Base-by-base conservation (phyloP, 768 basidiomycete genomes). In the Leccinum obscurum region DNA sequence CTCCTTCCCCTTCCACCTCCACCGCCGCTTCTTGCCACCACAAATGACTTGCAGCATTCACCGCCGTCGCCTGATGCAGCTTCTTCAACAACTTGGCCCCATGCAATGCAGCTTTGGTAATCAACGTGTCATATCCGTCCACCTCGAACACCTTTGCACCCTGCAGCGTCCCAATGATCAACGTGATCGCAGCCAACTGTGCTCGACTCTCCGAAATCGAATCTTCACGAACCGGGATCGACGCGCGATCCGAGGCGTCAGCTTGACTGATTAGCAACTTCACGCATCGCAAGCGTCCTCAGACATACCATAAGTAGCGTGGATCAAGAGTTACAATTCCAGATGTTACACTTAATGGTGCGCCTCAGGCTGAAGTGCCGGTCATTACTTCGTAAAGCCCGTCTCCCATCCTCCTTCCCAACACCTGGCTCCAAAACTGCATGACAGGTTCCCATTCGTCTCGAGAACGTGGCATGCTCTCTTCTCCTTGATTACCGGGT, bases 381-480 rank as follows among this genome's bases (percentile, higher is more conserved):
- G 68, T 81, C 80, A 87, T 81, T 9, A 93, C 86, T 62, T 92
- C 87, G 60, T 88, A 89, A 60, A 90, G 66, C 10, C 85, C 89
- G 5, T 85, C 82, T 10, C 76, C 78, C 63, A 80, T 80, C 67
- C 88, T 81, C 62, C 77, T 80, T 2, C 75, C 77, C 17, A 95
- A 75, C 44, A 75, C 73, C 68, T 86, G 83, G 65, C 92, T 89
- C 93, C 93, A 95, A 73, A 94, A 93, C 59, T 80, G 77, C 91
- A 96, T 94, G 52, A 95, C 82, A 1, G 86, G 85, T 67, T 85
- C 82, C 92, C 92, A 95, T 66, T 94, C 92, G 11, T 85, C 84
- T 65, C 77, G 83, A 30, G 86, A 87, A 4, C 81, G 75, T 9
- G 90, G 92, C 93, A 96, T 96, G 15, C 86, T 89, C 65, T 78